These are phyloP conservation scores for Leishmania lainsoni DNA, from an alignment of 208 protist species.

Conservation along the genomic window DNA sequence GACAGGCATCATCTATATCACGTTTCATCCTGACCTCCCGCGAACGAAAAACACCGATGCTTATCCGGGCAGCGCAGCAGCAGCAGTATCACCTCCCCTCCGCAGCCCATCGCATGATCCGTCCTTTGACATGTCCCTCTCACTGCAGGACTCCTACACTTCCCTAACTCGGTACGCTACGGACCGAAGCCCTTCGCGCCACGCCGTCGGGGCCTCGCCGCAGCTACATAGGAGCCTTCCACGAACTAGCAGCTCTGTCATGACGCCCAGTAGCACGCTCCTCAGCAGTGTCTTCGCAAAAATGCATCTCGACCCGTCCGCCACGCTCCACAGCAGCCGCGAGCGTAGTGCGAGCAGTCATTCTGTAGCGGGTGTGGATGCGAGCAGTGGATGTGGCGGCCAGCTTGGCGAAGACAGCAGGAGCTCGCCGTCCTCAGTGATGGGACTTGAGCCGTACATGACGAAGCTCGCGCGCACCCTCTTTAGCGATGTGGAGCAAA, in stretches of 20 bases:
- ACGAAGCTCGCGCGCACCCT: conserved; percentile 72
- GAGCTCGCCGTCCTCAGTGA: conserved; percentile 7
- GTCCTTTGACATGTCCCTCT: neutral
- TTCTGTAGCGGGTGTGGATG: conserved; percentile 4
- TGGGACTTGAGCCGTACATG: conserved; percentile 82
- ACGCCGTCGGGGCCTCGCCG: conserved; percentile 11
- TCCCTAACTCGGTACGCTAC: conserved; percentile 5
- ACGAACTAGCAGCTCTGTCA: conserved; percentile 14
- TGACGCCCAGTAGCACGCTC: conserved; percentile 10
- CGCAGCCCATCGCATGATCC: conserved; percentile 19
- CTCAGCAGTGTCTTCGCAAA: conserved; percentile 43
- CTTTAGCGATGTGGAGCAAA: conserved; percentile 66
- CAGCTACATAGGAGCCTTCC: conserved; percentile 15
- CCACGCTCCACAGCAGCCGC: conserved; percentile 11
- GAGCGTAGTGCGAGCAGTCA: conserved; percentile 17
- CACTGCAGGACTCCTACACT: conserved; percentile 10
- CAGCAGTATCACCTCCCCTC: conserved; percentile 29
- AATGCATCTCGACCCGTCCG: conserved; percentile 38
- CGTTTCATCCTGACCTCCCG: conserved; percentile 83
- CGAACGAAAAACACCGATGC: conserved; percentile 63
- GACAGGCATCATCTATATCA: conserved; percentile 63
- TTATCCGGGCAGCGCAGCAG: conserved; percentile 32
- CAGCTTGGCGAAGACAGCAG: neutral
- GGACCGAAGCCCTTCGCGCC: conserved; percentile 10
- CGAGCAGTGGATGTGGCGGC: neutral